Base-by-base conservation (phyloP, 495 filamentous ascomycete species). In the Monascus purpureus region DNA sequence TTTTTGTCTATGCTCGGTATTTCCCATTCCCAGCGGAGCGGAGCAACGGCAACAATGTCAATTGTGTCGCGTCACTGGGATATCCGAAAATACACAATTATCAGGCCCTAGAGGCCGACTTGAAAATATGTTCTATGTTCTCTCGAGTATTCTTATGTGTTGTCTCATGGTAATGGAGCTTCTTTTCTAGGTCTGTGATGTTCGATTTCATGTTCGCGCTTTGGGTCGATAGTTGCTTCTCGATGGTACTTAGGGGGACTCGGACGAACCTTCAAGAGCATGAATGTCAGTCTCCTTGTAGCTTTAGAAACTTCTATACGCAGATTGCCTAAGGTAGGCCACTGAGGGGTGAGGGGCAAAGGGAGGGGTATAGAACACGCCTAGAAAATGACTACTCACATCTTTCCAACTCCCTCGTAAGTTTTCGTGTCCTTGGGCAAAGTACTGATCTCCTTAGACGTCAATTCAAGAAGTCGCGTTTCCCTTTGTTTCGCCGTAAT, bases 331-430 rank as follows among this genome's bases (percentile, higher is more conserved):
- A n/a, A n/a, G n/a, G n/a, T n/a, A n/a, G n/a, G n/a, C n/a, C n/a
- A 20, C 15, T 5, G 29, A 3, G 3, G 6, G 4, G 12, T 13
- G 29, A 32, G 17, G 34, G 17, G 9, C 8, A 28, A 38, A 31
- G 26, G 27, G 18, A 35, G 20, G 9, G 9, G 20, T 22, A 22
- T 22, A 22, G 5, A 9, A 22, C 9, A 5, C 20, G 9, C 20
- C 4, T 5, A 38, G 17, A 27, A 31, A 35, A 9, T 28, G 13
- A 25, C 15, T 12, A 55, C 80, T 50, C 52, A 94, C 90, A 97
- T 95, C 64, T 93, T 95, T 14, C 90, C 90, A 4, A 95, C 80
- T 2, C 88, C 88, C 53, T 95, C 88, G 42, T 95, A 97, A 7
- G 94, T 75, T 13, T 73, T 75, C 1, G 87, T 93, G 24, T 77